Base-by-base conservation (phyloP, 2,329 filamentous ascomycete species). In the Fusarium xylarioides region DNA sequence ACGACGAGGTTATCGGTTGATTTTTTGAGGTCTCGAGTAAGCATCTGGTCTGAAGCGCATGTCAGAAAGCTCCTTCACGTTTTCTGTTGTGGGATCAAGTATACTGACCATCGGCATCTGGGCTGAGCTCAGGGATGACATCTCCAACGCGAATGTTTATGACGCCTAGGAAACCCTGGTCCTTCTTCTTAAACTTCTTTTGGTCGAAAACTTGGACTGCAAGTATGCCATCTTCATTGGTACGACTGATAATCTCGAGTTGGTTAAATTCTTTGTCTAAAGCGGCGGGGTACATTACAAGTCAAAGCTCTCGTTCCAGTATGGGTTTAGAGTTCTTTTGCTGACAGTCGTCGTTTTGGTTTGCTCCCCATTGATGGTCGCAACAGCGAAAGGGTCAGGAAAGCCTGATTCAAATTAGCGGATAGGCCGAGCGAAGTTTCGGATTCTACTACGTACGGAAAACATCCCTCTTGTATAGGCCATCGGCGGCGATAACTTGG, bases 101-200 rank as follows among this genome's bases (percentile, higher is more conserved):
- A 63, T 66, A 85, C 88, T 80, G 88, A 98, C 96, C 95, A 85
- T 98, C 96, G 73, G 94, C 93, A 65, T 95, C 95, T 66, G 94
- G 90, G 72, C 93, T 92, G 74, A 99, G 86, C 81, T 98, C 95
- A 34, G 81, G 80, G 77, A 99, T 94, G 43, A 96, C 93, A 87
- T 97, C 95, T 78, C 96, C 96, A 76, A 99, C 92, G 66, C 95
- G 92, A 78, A 99, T 93, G 82, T 99, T 99, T 80, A 99, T 98
- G 61, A 99, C 96, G 65, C 96, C 96, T 11, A 99, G 88, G 81
- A 99, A 99, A 14, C 96, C 96, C 82, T 99, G 96, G 78, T 99
- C 96, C 94, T 98, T 99, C 90, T 99, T 99, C 88, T 99, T 99
- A 86, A 99, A 99, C 86, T 99, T 99, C 87, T 98, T 98, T 85